Conservation (phyloP, 2,329 filamentous ascomycete species). For the Fusarium lateritium region DNA sequence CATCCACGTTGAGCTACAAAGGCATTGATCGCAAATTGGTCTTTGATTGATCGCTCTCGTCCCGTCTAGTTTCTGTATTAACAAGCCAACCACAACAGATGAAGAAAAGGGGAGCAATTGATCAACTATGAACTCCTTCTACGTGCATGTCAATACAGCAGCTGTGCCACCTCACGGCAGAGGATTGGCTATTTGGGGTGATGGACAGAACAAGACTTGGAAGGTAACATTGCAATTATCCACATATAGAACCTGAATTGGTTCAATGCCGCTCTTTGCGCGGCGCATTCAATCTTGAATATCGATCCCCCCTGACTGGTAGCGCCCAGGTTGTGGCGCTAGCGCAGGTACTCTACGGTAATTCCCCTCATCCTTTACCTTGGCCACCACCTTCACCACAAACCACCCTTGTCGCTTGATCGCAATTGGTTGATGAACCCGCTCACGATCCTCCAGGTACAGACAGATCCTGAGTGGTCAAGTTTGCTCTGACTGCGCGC, state of each 20-base stretch:
- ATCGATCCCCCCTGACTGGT: conserved; percentile 30
- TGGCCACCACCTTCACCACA: conserved; percentile 42
- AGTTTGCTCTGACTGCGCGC: background rate
- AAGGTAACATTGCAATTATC: conserved; percentile 29
- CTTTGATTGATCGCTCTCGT: conserved; percentile 12
- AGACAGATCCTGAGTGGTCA: conserved; percentile 32
- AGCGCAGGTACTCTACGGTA: conserved; percentile 38
- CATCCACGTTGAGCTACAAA: conserved; percentile 27
- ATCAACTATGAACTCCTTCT: background rate
- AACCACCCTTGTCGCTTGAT: conserved; percentile 19
- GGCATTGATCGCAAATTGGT: conserved; percentile 33
- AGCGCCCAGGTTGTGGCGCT: conserved; percentile 31
- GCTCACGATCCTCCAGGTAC: conserved; percentile 30
- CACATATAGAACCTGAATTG: conserved; percentile 17
- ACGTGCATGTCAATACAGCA: background rate
- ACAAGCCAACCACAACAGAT: conserved; percentile 15
- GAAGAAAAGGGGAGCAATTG: conserved; percentile 5
- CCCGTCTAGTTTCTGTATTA: background rate
- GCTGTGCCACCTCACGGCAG: conserved; percentile 5
- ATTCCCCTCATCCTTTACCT: conserved; percentile 22
- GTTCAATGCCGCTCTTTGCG: conserved; percentile 25
- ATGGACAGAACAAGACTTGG: conserved; percentile 1
- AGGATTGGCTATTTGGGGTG: conserved; percentile 4
- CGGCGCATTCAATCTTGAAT: conserved; percentile 23
- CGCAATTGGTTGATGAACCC: conserved; percentile 30